A percentile compares a stretch with the other conserved stretches of the same genome.
phyloP scores from a whole-genome alignment of 805 yeast genomes.

The Clavispora santaluciae region DNA sequence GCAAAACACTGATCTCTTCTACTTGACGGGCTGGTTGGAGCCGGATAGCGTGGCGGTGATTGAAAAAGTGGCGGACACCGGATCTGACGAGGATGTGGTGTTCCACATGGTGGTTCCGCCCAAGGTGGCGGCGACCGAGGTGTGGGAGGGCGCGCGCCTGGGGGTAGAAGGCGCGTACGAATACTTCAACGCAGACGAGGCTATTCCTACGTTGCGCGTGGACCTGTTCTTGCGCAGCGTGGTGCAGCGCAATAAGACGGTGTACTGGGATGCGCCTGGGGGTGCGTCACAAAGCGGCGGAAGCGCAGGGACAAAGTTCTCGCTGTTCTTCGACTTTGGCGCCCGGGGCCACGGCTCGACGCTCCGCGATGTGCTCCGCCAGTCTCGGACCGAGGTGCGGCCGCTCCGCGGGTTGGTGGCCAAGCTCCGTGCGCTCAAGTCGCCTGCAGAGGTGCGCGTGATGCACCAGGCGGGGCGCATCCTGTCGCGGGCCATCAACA shows the following conservation, averaged over 20 bases:
- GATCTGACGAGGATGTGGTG: slow-evolving; percentile 43
- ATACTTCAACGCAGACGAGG: slow-evolving; percentile 82
- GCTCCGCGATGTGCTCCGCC: slow-evolving; percentile 18
- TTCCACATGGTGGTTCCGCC: slow-evolving; percentile 85
- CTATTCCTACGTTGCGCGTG: slow-evolving; percentile 46
- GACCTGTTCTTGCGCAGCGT: slow-evolving; percentile 43
- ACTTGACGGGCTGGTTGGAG: slow-evolving; percentile 89
- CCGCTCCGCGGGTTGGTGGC: slow-evolving; percentile 43
- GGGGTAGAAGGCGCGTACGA: slow-evolving; percentile 81
- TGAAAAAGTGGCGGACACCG: slow-evolving; percentile 53
- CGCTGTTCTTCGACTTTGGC: slow-evolving; percentile 17
- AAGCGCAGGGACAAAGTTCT: slow-evolving; percentile 6
- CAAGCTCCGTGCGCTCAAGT: slow-evolving; percentile 62
- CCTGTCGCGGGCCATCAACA: slow-evolving; percentile 78
- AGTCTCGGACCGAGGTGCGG: slow-evolving; percentile 33
- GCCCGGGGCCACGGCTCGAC: slow-evolving; percentile 7
- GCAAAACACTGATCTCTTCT: slow-evolving; percentile 84
- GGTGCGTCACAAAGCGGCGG: slow-evolving; percentile 1
- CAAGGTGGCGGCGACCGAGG: slow-evolving; percentile 68
- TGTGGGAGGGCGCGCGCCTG: slow-evolving; percentile 93
- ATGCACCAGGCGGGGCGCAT: slow-evolving; percentile 82
- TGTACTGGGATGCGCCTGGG: slow-evolving; percentile 50
- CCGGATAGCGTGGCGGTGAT: slow-evolving; percentile 71
- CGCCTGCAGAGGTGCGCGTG: slow-evolving; percentile 66
- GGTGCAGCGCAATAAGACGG: slow-evolving; percentile 42